phyloP scores from a whole-genome alignment of 768 basidiomycete genomes.

The Hydnomerulius pinastri region DNA sequence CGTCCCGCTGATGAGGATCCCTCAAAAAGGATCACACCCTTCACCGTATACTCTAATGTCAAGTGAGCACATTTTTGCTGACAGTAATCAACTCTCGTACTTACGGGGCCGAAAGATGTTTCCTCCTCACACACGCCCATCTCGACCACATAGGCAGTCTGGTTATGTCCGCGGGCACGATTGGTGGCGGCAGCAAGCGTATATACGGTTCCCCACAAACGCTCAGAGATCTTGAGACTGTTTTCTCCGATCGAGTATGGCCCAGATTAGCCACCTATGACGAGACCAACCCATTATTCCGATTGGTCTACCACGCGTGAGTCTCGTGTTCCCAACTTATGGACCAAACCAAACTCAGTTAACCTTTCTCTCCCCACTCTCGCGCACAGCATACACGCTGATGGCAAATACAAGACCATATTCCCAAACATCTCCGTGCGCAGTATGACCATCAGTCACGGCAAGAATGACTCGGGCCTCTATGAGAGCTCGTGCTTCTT shows the following conservation, averaged over 20 bases:
- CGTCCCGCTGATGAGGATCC: slow-evolving; percentile 10
- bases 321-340: slow-evolving; percentile 30
- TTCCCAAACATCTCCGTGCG: slow-evolving; percentile 60
- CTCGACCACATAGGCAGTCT: slow-evolving; percentile 87
- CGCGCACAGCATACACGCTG: slow-evolving; percentile 50
- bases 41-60: slow-evolving; percentile 33
- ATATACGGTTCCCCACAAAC: slow-evolving; percentile 63
- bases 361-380: slow-evolving; percentile 5
- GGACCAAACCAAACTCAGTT: slow-evolving; percentile 9
- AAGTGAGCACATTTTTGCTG: slow-evolving; percentile 23
- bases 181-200: slow-evolving; percentile 60
- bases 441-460: slow-evolving; percentile 73
- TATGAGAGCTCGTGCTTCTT: slow-evolving; percentile 89
- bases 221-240: slow-evolving; percentile 65
- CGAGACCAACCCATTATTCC: slow-evolving; percentile 57
- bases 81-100: slow-evolving; percentile 1
- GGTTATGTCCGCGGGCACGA: slow-evolving; percentile 80
- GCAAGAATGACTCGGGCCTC: slow-evolving; percentile 50
- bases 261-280: slow-evolving; percentile 81
- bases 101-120: slow-evolving; percentile 53
- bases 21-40: slow-evolving; percentile 20
- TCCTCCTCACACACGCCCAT: slow-evolving; percentile 87
- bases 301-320: slow-evolving; percentile 66
- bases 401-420: slow-evolving; percentile 55
- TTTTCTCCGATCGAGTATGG: slow-evolving; percentile 84